Conservation (phyloP, 495 filamentous ascomycete species). For the Penicillium atrosanguineum region DNA sequence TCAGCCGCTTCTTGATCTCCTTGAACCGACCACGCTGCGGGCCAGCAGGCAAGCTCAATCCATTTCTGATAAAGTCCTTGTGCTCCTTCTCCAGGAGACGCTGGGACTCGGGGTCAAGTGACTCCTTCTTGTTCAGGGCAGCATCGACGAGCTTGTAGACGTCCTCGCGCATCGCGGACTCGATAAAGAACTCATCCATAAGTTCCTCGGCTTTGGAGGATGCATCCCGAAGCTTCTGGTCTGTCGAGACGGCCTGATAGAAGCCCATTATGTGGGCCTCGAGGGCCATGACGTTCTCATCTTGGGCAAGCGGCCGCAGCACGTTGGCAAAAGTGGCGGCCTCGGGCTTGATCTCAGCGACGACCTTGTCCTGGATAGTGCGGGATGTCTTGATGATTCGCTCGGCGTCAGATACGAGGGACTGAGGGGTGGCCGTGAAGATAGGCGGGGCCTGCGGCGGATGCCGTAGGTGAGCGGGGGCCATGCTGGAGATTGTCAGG, state of each 20-base stretch:
- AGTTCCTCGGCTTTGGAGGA: conserved; percentile 67
- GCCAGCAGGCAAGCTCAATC: conserved; percentile 59
- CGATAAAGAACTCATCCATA: conserved; percentile 65
- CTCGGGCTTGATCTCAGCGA: conserved; percentile 60
- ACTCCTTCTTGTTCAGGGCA: conserved; percentile 55
- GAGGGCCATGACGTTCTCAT: conserved; percentile 64
- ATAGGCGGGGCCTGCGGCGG: conserved; percentile 83
- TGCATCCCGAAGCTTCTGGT: conserved; percentile 67
- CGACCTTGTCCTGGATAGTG: conserved; percentile 70
- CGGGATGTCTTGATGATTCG: conserved; percentile 67
- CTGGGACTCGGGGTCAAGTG: conserved; percentile 61
- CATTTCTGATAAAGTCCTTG: conserved; percentile 63
- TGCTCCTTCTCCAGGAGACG: conserved; percentile 67
- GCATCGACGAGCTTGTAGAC: conserved; percentile 62
- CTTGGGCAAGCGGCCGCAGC: conserved; percentile 59
- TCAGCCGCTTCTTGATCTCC: conserved; percentile 69
- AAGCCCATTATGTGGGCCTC: conserved; percentile 65
- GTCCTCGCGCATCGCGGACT: conserved; percentile 67
- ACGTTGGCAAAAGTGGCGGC: conserved; percentile 66
- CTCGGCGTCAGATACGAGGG: conserved; percentile 74
- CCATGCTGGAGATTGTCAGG: conserved; percentile 65
- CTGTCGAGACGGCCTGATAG: conserved; percentile 75
- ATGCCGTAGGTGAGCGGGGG: conserved; percentile 56
- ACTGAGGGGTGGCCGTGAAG: conserved; percentile 79
- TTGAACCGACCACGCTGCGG: conserved; percentile 64